Conservation (phyloP, 345 rosid species). For the Noccaea caerulescens region DNA sequence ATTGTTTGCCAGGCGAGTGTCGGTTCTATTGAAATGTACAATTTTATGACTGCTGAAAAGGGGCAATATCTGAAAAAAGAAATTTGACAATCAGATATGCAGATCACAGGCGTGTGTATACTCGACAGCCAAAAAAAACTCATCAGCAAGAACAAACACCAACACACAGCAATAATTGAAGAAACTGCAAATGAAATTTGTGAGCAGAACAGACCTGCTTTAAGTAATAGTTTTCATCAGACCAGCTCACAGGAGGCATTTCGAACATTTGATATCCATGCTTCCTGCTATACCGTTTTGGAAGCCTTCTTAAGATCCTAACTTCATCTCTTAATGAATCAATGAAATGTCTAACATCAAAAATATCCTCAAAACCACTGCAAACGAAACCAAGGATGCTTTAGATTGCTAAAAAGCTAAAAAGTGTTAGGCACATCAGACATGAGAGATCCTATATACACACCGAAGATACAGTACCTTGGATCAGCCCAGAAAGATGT, state of each 20-base stretch:
- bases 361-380: conserved; percentile 97
- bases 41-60: conserved; percentile 71
- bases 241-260: conserved; percentile 99
- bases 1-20: conserved; percentile 87
- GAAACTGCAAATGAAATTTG: not conserved
- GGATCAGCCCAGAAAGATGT: conserved; percentile 98
- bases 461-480: conserved; percentile 59
- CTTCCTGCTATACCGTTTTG: conserved; percentile 70
- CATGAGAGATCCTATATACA: conserved; percentile 18
- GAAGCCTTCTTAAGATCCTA: conserved; percentile 77
- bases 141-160: not conserved
- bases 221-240: conserved; percentile 84
- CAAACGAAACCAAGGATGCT: conserved; percentile 36
- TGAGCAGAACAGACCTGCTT: conserved; percentile 63
- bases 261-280: conserved; percentile 59
- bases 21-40: conserved; percentile 87
- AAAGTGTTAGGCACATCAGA: not conserved
- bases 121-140: not conserved
- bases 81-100: conserved; percentile 10
- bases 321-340: conserved; percentile 93
- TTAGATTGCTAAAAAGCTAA: conserved; percentile 26
- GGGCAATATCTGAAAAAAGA: conserved; percentile 77
- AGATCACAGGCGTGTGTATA: not conserved
- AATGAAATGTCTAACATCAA: conserved; percentile 87
- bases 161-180: not conserved